Evolutionary conservation across 352 stramenopile genomes (phyloP).

Genomic region (Peronosclerospora sorghi): DNA sequence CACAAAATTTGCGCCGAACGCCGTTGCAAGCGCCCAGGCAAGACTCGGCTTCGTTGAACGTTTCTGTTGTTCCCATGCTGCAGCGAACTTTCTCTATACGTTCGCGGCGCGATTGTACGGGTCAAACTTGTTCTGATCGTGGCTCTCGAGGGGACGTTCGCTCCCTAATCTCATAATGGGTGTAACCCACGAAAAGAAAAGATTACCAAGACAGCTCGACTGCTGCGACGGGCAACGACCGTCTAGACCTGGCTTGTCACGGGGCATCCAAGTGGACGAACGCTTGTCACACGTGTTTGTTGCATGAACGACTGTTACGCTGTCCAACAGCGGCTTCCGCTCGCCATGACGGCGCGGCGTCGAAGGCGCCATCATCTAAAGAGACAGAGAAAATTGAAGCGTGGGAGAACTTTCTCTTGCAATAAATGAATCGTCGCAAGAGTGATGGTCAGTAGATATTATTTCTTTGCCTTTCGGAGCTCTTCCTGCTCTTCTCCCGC

Average conservation of each 20-base stretch:
- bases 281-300: conserved; percentile 1
- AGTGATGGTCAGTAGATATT: too few relatives aligned
- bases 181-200: conserved; percentile 85
- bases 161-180: too few relatives aligned
- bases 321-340: conserved; percentile 22
- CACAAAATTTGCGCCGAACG: conserved; percentile 50
- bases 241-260: conserved; percentile 26
- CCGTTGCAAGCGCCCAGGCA: too few relatives aligned
- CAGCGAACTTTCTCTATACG: conserved; percentile 36
- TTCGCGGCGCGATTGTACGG: conserved; percentile 46
- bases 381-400: too few relatives aligned
- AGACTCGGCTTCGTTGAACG: conserved; percentile 32
- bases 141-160: conserved; percentile 57
- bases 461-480: too few relatives aligned
- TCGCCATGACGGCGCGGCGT: conserved; percentile 9
- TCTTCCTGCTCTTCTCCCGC: too few relatives aligned
- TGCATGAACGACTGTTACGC: conserved; percentile 10
- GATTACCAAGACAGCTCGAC: conserved; percentile 30
- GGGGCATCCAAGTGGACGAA: conserved; percentile 10
- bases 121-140: conserved; percentile 80
- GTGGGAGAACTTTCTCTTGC: too few relatives aligned
- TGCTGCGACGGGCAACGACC: conserved; percentile 57
- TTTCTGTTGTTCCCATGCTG: conserved; percentile 33
- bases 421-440: too few relatives aligned
- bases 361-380: conserved; percentile 17